These are phyloP conservation scores for Acanthamoeba quina DNA, from an alignment of 208 protist genomes.

Conservation along the genomic window DNA sequence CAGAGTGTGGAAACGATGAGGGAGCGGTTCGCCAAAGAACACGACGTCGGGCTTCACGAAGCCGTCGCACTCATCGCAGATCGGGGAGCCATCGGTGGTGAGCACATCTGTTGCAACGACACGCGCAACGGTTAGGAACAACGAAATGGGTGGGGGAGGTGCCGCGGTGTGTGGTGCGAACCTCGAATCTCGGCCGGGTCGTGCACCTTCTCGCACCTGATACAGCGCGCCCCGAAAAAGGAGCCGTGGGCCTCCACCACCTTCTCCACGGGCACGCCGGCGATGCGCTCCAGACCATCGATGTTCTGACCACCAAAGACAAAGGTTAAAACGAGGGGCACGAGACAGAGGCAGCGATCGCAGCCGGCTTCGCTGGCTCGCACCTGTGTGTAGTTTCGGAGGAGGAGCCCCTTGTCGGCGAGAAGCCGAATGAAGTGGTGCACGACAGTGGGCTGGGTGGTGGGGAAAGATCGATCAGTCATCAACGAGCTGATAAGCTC, in stretches of 20 bases:
- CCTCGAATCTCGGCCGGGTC: constrained; percentile 59
- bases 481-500: constrained; percentile 90
- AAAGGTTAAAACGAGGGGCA: not conserved
- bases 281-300: constrained; percentile 84
- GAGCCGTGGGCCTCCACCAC: constrained; percentile 85
- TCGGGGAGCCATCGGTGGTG: constrained; percentile 45
- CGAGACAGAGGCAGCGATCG: too few species aligned
- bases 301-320: constrained; percentile 82
- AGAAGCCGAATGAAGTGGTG: constrained; percentile 90
- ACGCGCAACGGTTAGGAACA: too few species aligned
- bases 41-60: constrained; percentile 86
- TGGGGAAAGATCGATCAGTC: not conserved
- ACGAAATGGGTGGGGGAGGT: not conserved
- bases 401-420: constrained; percentile 93
- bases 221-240: constrained; percentile 75
- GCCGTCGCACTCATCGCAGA: constrained; percentile 69
- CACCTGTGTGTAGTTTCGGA: constrained; percentile 88
- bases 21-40: constrained; percentile 87
- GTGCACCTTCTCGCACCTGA: constrained; percentile 67
- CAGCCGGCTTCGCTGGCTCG: not conserved
- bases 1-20: constrained; percentile 66
- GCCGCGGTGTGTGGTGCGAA: not conserved
- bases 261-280: constrained; percentile 74
- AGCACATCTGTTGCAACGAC: too few species aligned
- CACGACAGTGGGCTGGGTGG: not conserved